Percentiles rank a stretch among this genome's conserved stretches.
These are phyloP conservation scores for Leptomonas pyrrhocoris DNA, from an alignment of 208 protist genomes.

Conservation along the genomic window DNA sequence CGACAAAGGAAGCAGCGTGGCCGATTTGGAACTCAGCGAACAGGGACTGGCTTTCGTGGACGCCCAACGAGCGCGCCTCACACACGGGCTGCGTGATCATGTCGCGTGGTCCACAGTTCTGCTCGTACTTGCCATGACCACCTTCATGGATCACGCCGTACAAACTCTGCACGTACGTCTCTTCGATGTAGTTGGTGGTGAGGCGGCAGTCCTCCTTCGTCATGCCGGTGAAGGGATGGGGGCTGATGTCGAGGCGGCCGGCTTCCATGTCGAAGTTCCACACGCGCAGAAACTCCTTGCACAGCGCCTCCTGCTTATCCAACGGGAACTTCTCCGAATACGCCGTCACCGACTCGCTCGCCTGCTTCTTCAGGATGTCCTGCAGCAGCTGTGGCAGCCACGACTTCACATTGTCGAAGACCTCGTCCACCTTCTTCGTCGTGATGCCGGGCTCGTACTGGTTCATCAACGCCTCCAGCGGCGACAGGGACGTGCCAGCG, in stretches of 20 bases:
- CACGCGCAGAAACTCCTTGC: constrained; percentile 56
- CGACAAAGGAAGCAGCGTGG: constrained; percentile 69
- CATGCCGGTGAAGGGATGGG: constrained; percentile 89
- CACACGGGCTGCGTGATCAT: constrained; percentile 69
- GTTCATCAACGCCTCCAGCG: constrained; percentile 83
- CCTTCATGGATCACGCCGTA: constrained; percentile 85
- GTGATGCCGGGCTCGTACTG: constrained; percentile 86
- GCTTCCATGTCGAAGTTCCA: constrained; percentile 84
- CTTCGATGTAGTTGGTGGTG: constrained; percentile 79
- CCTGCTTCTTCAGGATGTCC: constrained; percentile 66
- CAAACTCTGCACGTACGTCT: constrained; percentile 57
- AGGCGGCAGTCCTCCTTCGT: constrained; percentile 84
- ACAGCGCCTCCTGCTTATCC: constrained; percentile 62
- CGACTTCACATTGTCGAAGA: constrained; percentile 77
- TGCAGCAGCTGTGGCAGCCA: constrained; percentile 81
- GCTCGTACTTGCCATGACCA: constrained; percentile 92
- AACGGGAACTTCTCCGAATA: constrained; percentile 50
- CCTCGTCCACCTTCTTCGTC: constrained; percentile 51
- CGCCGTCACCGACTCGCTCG: constrained; percentile 27
- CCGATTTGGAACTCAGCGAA: constrained; percentile 87
- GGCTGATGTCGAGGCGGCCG: constrained; percentile 84
- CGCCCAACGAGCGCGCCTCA: constrained; percentile 64
- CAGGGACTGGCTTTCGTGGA: constrained; percentile 92
- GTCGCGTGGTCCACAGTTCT: constrained; percentile 72
- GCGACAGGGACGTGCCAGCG: constrained; percentile 41